Evolutionary conservation across 2,329 filamentous ascomycete genomes (phyloP), one percentile per base, ranked within the genome.

Genomic region (Cladophialophora exuberans): DNA sequence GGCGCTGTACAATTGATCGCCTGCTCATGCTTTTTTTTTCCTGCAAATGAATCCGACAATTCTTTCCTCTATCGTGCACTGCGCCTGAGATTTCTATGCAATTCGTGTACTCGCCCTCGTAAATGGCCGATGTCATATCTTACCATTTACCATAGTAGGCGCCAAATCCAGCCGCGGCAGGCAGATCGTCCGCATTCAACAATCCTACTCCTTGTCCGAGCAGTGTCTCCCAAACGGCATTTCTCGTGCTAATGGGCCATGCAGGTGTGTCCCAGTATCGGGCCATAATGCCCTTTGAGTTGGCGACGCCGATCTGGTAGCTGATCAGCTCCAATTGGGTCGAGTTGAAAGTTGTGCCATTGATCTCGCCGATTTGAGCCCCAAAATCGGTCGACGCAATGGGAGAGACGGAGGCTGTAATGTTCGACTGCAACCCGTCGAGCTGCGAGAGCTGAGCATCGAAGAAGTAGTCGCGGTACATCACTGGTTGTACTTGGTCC

Each of bases 181-280:
- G 73, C 46, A 87, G 61, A 70, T 87, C 84, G 74, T 87, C 84
- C 0, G 81, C 83, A 67, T 86, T 87, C 46, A 88, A 63, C 54
- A 87, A 65, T 54, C 79, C 79, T n/a, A 83, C 82, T 0, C 83
- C 83, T 54, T 81, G 81, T 46, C 78, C 73, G 61, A 79, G 73
- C 57, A 87, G 67, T 4, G 73, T 76, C 59, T 77, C 72, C 84
- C 85, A 87, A 3, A 85, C 69, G 7, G 73, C 71, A 65, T 86
- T 82, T 20, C 84, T 70, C 18, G 76, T 79, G n/a, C 78, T 75
- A 23, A 86, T 69, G 0, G 83, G 83, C 73, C 78, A 87, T 1
- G 72, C 72, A 0, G 85, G 85, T 59, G 80, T 78, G 49, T 83
- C 81, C 84, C 83, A 87, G 64, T 87, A 87, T 52, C 85, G 70